Evolutionary conservation across 2,329 filamentous ascomycete species (phyloP), one percentile per base, ranked within the genome.

Genomic region (Aspergillus carbonarius): DNA sequence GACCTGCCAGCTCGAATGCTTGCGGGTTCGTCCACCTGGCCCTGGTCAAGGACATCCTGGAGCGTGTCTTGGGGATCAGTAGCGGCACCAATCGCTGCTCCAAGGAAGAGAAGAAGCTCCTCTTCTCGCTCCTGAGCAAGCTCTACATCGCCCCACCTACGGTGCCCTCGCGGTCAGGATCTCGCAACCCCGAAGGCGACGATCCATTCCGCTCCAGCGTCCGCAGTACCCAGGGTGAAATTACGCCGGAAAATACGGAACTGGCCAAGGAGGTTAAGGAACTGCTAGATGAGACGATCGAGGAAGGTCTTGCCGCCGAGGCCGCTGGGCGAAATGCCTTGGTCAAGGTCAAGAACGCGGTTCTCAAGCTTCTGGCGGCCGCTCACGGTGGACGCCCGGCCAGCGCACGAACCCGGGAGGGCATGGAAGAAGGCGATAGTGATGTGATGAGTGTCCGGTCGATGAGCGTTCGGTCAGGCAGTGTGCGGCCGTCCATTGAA

Each of bases 41-140:
- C 10, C 83, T 98, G 62, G 91, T 92, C 0, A 83, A 83, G 58
- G 88, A 91, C 64, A 86, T 96, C 13, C 75, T 98, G 4, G 90
- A 93, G 63, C 87, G 88, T 58, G 78, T 96, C 1, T 81, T 88
- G 20, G 85, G 85, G 13, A 66, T 77, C 39, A 76, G 67, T 50
- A 56, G 63, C 6, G 70, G 68, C 2, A 61, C 66, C 13, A 74
- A 71, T 57, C 73, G 72, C 10, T 74, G 74, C 58, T 70, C 71
- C 6, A 72, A 90, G 72, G 92, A 96, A 63, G 93, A 97, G 75
- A 91, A 90, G 78, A 97, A 96, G 73, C 83, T 88, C 1, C 79
- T 95, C 9, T 86, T 91, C 27, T 84, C 87, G 0, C 84, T 97
- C 49, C 83, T 98, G 1, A 87, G 87, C 64, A 98, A 97, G 75